Evolutionary conservation across 2,329 filamentous ascomycete genomes (phyloP).

Genomic region (Trichoderma polysporum): DNA sequence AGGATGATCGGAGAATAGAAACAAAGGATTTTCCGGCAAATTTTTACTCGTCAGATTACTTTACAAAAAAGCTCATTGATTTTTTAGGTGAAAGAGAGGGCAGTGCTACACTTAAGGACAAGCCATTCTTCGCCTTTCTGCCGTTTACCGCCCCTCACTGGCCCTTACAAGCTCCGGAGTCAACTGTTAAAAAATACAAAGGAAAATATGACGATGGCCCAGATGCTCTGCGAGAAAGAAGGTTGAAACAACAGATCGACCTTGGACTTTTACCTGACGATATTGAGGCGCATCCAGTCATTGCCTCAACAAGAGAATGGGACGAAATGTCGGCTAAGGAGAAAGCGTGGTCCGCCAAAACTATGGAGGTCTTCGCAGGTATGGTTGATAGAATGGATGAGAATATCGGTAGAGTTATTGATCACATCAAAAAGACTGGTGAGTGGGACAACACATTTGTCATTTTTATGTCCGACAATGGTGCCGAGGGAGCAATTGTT

Average conservation of each 20-base stretch:
- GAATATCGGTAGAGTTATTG: conserved; percentile 58
- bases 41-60: conserved; percentile 11
- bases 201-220: conserved; percentile 62
- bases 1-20: conserved; percentile 5
- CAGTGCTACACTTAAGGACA: conserved; percentile 34
- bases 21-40: conserved; percentile 7
- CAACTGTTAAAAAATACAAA: conserved; percentile 55
- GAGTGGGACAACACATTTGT: conserved; percentile 57
- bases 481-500: conserved; percentile 58
- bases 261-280: conserved; percentile 54
- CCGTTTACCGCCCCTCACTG: conserved; percentile 64
- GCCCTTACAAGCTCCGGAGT: conserved; percentile 58
- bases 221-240: conserved; percentile 51
- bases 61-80: neutral
- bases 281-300: conserved; percentile 50
- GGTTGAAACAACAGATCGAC: conserved; percentile 55
- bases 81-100: conserved; percentile 1
- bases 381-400: conserved; percentile 64
- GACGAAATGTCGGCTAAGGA: conserved; percentile 46
- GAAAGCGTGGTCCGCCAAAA: conserved; percentile 47
- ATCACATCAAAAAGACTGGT: conserved; percentile 54
- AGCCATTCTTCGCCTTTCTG: conserved; percentile 59
- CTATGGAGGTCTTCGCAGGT: conserved; percentile 62
- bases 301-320: conserved; percentile 49
- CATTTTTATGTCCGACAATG: conserved; percentile 63